Percentiles rank a stretch among this genome's conserved stretches.
Evolutionary conservation across 2,329 filamentous ascomycete species (phyloP).

Genomic region (Pyrenochaeta sp.): DNA sequence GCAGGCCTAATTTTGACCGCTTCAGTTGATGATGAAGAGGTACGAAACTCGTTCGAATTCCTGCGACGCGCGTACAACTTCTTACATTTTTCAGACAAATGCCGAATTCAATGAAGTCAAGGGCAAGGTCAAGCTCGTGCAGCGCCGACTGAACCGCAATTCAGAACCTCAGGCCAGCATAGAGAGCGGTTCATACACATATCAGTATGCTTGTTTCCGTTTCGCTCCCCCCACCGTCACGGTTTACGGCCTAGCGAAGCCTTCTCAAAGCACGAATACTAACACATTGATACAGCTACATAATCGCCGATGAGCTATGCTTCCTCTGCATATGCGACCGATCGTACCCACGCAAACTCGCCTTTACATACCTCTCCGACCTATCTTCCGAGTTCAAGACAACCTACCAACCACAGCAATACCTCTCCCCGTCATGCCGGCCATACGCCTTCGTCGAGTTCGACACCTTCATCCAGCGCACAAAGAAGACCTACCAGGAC

Average conservation of each 20-base stretch:
- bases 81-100: slow-evolving; percentile 63
- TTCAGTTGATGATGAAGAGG: slow-evolving; percentile 89
- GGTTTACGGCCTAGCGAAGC: neutral
- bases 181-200: slow-evolving; percentile 81
- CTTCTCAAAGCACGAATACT: slow-evolving; percentile 8
- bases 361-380: slow-evolving; percentile 97
- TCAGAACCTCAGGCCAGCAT: slow-evolving; percentile 91
- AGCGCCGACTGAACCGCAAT: slow-evolving; percentile 86
- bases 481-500: slow-evolving; percentile 93
- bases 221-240: neutral
- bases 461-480: slow-evolving; percentile 94
- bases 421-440: slow-evolving; percentile 77
- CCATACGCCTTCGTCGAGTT: slow-evolving; percentile 98
- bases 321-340: slow-evolving; percentile 94
- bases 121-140: slow-evolving; percentile 86
- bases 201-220: slow-evolving; percentile 72
- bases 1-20: slow-evolving; percentile 92
- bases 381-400: slow-evolving; percentile 89
- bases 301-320: slow-evolving; percentile 82
- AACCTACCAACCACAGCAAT: slow-evolving; percentile 77
- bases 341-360: slow-evolving; percentile 95
- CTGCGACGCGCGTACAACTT: slow-evolving; percentile 4
- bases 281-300: slow-evolving; percentile 67
- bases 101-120: slow-evolving; percentile 86
- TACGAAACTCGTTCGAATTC: slow-evolving; percentile 40